Evolutionary conservation across 1,284 basidiomycete genomes (phyloP).

Genomic region (Malassezia dermatis): DNA sequence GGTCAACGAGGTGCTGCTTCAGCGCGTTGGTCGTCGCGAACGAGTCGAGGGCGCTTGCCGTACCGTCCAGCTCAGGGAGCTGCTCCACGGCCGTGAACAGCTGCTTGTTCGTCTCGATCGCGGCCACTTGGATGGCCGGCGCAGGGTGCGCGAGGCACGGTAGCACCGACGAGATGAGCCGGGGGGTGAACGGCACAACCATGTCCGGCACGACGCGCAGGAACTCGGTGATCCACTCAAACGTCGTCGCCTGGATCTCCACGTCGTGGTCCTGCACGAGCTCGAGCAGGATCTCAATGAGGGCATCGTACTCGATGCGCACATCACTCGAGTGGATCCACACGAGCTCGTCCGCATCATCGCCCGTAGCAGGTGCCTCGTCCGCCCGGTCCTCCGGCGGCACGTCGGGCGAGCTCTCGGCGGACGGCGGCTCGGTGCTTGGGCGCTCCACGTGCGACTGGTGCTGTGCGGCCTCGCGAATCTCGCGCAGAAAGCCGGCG

Average conservation of each 20-base stretch:
- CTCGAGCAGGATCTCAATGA: constrained; percentile 80
- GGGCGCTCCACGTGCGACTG: constrained; percentile 44
- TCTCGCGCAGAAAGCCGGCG: constrained; percentile 84
- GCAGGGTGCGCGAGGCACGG: constrained; percentile 88
- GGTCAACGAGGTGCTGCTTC: constrained; percentile 85
- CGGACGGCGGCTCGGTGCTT: constrained; percentile 51
- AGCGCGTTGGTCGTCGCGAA: constrained; percentile 80
- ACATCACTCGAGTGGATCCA: constrained; percentile 92
- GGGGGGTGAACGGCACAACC: constrained; percentile 85
- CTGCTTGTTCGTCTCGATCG: constrained; percentile 72
- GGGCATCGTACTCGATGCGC: constrained; percentile 75
- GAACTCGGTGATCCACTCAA: constrained; percentile 87
- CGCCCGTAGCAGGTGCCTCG: not conserved
- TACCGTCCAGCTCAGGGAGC: constrained; percentile 51
- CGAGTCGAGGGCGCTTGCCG: constrained; percentile 64
- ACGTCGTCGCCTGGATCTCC: constrained; percentile 51
- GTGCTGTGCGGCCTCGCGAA: constrained; percentile 35
- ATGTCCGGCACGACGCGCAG: constrained; percentile 77
- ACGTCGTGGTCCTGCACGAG: constrained; percentile 62
- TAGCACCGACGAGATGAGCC: constrained; percentile 79
- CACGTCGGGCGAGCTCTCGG: not conserved
- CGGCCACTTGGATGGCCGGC: constrained; percentile 74
- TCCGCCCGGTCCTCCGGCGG: not conserved
- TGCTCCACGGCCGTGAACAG: constrained; percentile 75
- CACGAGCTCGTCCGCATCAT: constrained; percentile 47